Evolutionary conservation across 2,329 filamentous ascomycete species (phyloP), one percentile per base, ranked within the genome.

Genomic region (Sphaerulina populicola): DNA sequence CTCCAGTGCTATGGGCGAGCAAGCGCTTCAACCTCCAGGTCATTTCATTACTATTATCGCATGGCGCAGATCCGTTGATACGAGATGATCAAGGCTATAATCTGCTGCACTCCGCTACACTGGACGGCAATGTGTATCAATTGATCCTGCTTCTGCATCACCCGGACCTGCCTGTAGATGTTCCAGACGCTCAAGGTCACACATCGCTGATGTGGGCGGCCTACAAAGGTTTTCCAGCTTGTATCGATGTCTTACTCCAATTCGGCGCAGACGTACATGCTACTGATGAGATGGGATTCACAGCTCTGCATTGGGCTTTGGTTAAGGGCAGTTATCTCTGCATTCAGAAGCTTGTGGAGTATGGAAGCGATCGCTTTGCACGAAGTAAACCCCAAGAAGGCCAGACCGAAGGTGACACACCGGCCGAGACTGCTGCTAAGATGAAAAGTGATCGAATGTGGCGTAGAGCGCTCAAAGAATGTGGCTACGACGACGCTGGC

Each of bases 161-260:
- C 66, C 63, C 65, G 12, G 89, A 93, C 65, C 93, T 98, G 54
- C 88, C 89, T 12, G 88, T 98, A 55, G 93, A 98, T 66, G 86
- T 93, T 5, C 77, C 85, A 47, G 93, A 98, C 70, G 81, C 81
- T 45, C 91, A 89, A 66, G 88, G 90, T 5, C 94, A 98, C 69
- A 97, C 93, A 1, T 85, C 85, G 54, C 77, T 98, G 55, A 98
- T 98, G 93, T 98, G 93, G 93, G 88, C 93, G 14, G 91, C 91
- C 12, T 98, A 98, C 74, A 98, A 98, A 71, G 93, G 94, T 33
- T 96, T 85, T 66, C 88, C 91, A 0, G 83, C 85, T 42, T 94
- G 88, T 62, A 91, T 97, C 43, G 93, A 97, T 66, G 70, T 97
- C 39, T 91, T 95, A 59, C 72, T 98, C 53, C 82, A 89, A 60